Evolutionary conservation across 352 stramenopile genomes (phyloP).

Genomic region (Pythium rishiriense): DNA sequence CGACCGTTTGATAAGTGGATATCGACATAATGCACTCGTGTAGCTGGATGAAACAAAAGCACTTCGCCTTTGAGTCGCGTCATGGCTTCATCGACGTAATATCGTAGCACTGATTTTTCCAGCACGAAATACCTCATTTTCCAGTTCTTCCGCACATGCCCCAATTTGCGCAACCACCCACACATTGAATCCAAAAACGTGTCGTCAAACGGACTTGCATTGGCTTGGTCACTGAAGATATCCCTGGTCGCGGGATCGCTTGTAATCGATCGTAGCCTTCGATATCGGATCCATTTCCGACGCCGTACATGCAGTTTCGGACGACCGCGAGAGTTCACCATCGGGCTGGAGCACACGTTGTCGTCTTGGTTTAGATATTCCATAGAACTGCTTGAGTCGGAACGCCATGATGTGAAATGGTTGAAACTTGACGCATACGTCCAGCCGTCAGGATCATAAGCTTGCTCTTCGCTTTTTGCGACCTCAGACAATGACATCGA

Average conservation of each 20-base stretch:
- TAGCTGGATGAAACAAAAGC: constrained; percentile 72
- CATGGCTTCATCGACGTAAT: constrained; percentile 57
- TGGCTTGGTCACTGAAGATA: neutral
- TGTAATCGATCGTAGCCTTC: constrained; percentile 33
- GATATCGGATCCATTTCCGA: constrained; percentile 71
- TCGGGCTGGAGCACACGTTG: constrained; percentile 17
- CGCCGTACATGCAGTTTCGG: constrained; percentile 55
- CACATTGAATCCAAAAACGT: constrained; percentile 71
- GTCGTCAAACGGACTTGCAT: constrained; percentile 54
- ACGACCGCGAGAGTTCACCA: constrained; percentile 25
- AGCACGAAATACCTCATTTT: constrained; percentile 78
- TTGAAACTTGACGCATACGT: constrained; percentile 66
- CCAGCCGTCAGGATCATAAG: constrained; percentile 52
- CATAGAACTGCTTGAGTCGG: constrained; percentile 9
- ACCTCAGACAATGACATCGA: neutral
- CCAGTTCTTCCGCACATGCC: constrained; percentile 79
- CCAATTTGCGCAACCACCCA: constrained; percentile 68
- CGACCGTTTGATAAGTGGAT: constrained; percentile 52
- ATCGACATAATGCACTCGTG: constrained; percentile 68
- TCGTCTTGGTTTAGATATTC: constrained; percentile 12
- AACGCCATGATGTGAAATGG: constrained; percentile 38
- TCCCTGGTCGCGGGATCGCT: neutral
- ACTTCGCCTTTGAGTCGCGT: constrained; percentile 71
- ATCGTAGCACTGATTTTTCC: constrained; percentile 63
- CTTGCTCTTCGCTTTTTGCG: neutral